phyloP scores from a whole-genome alignment of 2,329 filamentous ascomycete genomes.

The Fusarium sp. region DNA sequence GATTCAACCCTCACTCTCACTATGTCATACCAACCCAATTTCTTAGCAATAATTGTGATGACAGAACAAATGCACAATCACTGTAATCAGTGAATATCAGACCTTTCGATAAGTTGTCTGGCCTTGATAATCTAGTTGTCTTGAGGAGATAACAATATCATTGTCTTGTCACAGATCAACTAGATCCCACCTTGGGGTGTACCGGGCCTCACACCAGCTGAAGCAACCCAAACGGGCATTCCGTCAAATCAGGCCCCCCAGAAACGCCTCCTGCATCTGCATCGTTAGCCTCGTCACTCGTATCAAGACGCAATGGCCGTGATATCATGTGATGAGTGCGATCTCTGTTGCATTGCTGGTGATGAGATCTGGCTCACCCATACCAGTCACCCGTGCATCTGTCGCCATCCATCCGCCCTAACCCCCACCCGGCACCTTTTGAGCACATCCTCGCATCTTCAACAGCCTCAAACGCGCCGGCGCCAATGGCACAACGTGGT shows the following conservation, averaged over 20 bases:
- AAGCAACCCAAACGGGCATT: neutral
- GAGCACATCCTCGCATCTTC: conserved; percentile 22
- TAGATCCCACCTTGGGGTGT: neutral
- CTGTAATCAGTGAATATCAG: neutral
- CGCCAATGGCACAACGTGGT: conserved; percentile 23
- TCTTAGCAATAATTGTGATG: neutral
- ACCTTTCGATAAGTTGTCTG: neutral
- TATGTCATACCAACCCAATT: neutral
- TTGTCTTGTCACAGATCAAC: neutral
- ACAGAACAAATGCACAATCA: neutral
- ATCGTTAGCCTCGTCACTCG: neutral
- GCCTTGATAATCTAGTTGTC: neutral
- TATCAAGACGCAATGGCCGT: neutral
- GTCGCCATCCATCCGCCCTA: neutral
- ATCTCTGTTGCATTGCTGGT: neutral
- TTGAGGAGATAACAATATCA: neutral
- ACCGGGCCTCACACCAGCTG: neutral
- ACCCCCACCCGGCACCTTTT: conserved; percentile 19
- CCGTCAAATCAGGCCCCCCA: neutral
- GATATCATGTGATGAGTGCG: conserved; percentile 9
- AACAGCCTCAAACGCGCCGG: conserved; percentile 31
- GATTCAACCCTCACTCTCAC: neutral
- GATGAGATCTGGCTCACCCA: conserved; percentile 4
- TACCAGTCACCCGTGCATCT: conserved; percentile 10
- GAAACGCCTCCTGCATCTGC: neutral